Conservation (phyloP, 1,284 basidiomycete genomes). For the Porodaedalea pini region DNA sequence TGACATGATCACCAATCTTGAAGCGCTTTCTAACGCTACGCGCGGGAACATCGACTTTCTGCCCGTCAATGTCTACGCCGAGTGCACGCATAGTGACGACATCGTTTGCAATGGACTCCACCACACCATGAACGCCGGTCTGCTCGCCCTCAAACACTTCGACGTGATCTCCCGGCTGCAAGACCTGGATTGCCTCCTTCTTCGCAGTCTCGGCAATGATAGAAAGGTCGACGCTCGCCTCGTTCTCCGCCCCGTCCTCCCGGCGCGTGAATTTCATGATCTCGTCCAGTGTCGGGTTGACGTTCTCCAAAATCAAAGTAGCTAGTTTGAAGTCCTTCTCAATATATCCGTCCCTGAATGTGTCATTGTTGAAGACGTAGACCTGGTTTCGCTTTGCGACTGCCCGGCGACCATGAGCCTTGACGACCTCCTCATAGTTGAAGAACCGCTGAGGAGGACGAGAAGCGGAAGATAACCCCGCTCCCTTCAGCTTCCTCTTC, state of each 20-base stretch:
- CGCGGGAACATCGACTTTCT: slow-evolving; percentile 84
- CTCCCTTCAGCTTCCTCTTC: slow-evolving; percentile 66
- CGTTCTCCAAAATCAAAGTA: slow-evolving; percentile 80
- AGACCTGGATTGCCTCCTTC: slow-evolving; percentile 80
- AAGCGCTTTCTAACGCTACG: slow-evolving; percentile 92
- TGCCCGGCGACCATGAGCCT: slow-evolving; percentile 78
- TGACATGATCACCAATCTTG: slow-evolving; percentile 97
- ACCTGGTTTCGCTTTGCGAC: slow-evolving; percentile 70
- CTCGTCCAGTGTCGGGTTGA: slow-evolving; percentile 95
- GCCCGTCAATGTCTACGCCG: slow-evolving; percentile 80
- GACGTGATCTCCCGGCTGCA: slow-evolving; percentile 97
- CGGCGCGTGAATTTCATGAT: slow-evolving; percentile 85
- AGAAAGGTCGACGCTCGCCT: slow-evolving; percentile 68
- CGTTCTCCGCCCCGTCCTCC: slow-evolving; percentile 60
- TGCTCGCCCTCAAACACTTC: slow-evolving; percentile 98
- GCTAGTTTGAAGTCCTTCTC: slow-evolving; percentile 93
- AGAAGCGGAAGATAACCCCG: slow-evolving; percentile 44
- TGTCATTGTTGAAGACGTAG: slow-evolving; percentile 89
- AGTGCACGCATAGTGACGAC: slow-evolving; percentile 82
- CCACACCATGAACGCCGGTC: slow-evolving; percentile 86
- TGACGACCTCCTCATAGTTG: slow-evolving; percentile 90
- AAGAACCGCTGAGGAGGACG: slow-evolving; percentile 92
- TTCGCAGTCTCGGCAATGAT: slow-evolving; percentile 86
- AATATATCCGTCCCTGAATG: slow-evolving; percentile 92
- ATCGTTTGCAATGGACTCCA: slow-evolving; percentile 87